Base-by-base conservation (phyloP, 1,284 basidiomycete genomes). In the Moniliophthora roreri region DNA sequence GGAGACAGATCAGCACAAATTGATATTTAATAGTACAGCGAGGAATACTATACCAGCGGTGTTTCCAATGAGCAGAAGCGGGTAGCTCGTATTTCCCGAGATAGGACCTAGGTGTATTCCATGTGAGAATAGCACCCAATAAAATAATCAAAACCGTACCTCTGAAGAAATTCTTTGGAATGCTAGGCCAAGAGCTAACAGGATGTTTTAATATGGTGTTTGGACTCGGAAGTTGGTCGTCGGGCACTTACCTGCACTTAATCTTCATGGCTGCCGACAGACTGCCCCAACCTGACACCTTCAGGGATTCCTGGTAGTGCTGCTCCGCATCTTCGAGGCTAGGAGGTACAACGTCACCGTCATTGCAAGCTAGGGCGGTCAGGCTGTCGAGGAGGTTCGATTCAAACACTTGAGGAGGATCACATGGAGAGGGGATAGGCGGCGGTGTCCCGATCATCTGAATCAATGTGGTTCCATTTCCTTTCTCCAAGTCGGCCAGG, bases 311-410 rank as follows among this genome's bases (percentile, higher is more conserved):
- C 6, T 65, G 42, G 41, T 62, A 69, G 52, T 69, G 69, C n/a
- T 63, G 53, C 41, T 67, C 56, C 3, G 68, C 55, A 26, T 64
- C 63, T 41, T 66, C 58, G 7, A 74, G 52, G 50, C 62, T 52
- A 23, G 57, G 56, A 10, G 68, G 64, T 20, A 74, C 58, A 21
- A 61, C 53, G 32, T 67, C 65, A 4, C 70, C 75, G 56, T 79
- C 77, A 21, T 71, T 72, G 59, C 77, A 79, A 1, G 64, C 24
- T 32, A 76, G 68, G 1, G 71, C 64, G 0, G 56, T 44, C 41
- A 63, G 48, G 56, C 72, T 74, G 16, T 69, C 51, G 60, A 68
- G 72, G 1, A 59, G 56, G 15, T 63, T 58, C n/a, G 48, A 15
- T 41, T 59, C 53, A 20, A 59, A 50, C 41, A 37, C 36, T 13